These are phyloP conservation scores for Aspergillus affinis DNA, from an alignment of 495 filamentous ascomycete species.

Conservation along the genomic window DNA sequence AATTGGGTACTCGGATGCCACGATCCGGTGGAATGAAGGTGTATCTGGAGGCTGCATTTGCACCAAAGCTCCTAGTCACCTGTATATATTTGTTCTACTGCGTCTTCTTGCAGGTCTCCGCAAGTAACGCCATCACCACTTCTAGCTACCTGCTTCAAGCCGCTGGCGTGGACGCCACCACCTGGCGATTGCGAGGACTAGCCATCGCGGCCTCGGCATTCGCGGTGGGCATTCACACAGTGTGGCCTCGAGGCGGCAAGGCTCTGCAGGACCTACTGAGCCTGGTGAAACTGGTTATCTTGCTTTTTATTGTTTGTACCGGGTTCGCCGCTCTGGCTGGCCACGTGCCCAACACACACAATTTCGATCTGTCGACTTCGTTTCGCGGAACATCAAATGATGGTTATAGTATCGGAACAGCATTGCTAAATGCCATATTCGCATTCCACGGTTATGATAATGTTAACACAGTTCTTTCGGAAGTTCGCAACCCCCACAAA, in stretches of 20 bases:
- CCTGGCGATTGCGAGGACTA: conserved; percentile 32
- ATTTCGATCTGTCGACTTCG: conserved; percentile 22
- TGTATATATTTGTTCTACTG: conserved; percentile 31
- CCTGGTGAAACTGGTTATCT: conserved; percentile 37
- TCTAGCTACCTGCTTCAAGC: conserved; percentile 27
- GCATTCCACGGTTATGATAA: conserved; percentile 32
- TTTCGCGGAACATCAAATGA: conserved; percentile 30
- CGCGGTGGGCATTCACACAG: conserved; percentile 30
- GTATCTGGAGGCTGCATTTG: conserved; percentile 57
- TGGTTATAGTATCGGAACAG: conserved; percentile 29
- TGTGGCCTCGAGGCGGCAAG: conserved; percentile 27
- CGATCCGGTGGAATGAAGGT: conserved; percentile 67
- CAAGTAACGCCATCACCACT: conserved; percentile 29
- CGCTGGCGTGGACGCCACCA: conserved; percentile 22
- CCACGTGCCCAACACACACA: conserved; percentile 24
- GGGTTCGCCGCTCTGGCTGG: conserved; percentile 41
- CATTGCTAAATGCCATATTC: conserved; percentile 29
- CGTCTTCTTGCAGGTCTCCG: conserved; percentile 26
- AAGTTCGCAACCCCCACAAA: conserved; percentile 65
- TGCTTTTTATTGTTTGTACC: conserved; percentile 44
- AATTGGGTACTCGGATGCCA: conserved; percentile 67
- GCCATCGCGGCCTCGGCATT: conserved; percentile 33
- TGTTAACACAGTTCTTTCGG: conserved; percentile 53
- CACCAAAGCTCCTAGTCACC: conserved; percentile 62
- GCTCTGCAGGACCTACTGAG: conserved; percentile 36